Base-by-base conservation (phyloP, 192 early-diverging fungal genomes). In the Gaertneriomyces sp. region DNA sequence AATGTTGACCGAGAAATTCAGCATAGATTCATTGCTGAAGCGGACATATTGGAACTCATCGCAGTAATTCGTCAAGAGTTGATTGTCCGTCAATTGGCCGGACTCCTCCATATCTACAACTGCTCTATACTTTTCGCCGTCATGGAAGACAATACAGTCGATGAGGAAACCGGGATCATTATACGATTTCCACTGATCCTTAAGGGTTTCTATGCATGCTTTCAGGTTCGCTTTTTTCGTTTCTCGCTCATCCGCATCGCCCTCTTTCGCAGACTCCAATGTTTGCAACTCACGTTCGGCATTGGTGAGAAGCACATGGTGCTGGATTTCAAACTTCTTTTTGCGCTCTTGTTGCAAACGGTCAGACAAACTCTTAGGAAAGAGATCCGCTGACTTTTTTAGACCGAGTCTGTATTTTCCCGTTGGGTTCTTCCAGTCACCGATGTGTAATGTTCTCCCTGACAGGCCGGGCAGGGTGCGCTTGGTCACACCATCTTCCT, bases 1-100 rank as follows among this genome's bases (percentile, higher is more conserved):
- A 56, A 98, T 89, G 79, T 96, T 97, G 63, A 97, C 85, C 11
- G 91, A 91, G 68, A 89, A 95, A 73, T 89, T 92, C 39, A 95
- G 80, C 71, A 89, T 81, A 65, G 90, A 86, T 40, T 89, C 85
- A 63, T 89, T 79, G 63, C 86, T 79, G 69, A 97, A 91, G 10
- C 79, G 79, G 8, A 79, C 80, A 60, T 88, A 92, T 65, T 95
- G 74, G 38, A 74, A 74, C 45, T 91, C 92, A 7, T 76, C 81
- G 62, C 75, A 71, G 76, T 88, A 96, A 65, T 90, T 83, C 19
- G 93, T 85, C 69, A 98, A 60, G 11, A 68, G 43, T 12, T 64
- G 59, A 76, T 57, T 55, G 4, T 58, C 79, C 73, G 45, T 70
- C 42, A 98, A 81, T 64, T 98, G 90, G 11, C 93, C 92, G 46